Conservation (phyloP, 1,139 yeast genomes). For the Pichiaceae sp. region DNA sequence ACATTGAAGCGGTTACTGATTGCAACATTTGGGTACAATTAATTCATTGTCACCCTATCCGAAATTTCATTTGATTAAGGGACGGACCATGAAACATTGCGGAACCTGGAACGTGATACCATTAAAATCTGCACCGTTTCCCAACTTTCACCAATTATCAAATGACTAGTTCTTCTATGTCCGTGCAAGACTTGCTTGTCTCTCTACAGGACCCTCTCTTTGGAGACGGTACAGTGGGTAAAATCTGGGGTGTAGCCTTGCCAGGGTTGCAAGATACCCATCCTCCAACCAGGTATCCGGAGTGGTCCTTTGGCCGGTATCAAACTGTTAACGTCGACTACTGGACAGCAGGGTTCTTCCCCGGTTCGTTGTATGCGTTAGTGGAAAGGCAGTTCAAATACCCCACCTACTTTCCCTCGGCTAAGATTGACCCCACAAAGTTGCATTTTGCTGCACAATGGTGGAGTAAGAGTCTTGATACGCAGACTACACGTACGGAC, state of each 20-base stretch:
- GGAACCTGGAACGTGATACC: too few species aligned
- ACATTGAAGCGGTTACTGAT: too few species aligned
- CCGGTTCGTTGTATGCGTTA: neutral
- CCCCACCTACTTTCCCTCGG: neutral
- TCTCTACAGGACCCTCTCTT: neutral
- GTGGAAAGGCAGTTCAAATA: neutral
- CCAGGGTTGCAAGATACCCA: neutral
- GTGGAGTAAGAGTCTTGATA: neutral
- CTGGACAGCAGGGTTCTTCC: constrained; percentile 1
- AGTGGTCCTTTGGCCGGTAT: neutral
- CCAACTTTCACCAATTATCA: too few species aligned
- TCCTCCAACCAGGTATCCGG: neutral
- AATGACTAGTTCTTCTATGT: too few species aligned
- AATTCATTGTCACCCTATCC: too few species aligned
- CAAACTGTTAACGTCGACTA: neutral
- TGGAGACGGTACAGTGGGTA: neutral
- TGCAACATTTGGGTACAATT: too few species aligned
- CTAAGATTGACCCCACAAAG: neutral
- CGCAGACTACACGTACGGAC: neutral
- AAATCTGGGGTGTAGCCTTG: neutral
- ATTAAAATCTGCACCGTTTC: too few species aligned
- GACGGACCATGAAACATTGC: too few species aligned
- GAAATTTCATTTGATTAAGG: too few species aligned
- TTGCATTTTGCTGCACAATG: neutral
- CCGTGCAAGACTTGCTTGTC: neutral